Evolutionary conservation across 352 stramenopile genomes (phyloP), one percentile per base, ranked within the genome.

Genomic region (Pythium sp.): DNA sequence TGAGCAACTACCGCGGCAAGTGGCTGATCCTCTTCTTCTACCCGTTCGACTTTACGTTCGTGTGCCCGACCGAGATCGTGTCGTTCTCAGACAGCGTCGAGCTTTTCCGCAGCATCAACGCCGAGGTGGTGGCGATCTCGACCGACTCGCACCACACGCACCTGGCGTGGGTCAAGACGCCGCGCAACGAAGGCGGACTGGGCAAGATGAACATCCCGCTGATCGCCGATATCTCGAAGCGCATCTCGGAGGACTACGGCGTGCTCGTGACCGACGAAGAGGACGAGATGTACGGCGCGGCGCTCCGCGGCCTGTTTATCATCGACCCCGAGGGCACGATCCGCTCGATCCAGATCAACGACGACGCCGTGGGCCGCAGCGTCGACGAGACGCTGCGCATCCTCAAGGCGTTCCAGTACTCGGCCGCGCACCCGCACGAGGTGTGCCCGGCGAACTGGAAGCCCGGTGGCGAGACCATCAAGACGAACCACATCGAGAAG

Each of bases 11-110:
- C 77, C 74, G 72, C 63, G 74, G 75, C 72, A 86, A 94, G 74
- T 94, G 84, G 83, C 79, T 94, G 57, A 84, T 95, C 64, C 77
- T 95, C 2, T 93, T 95, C 72, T 95, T 95, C 77, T 95, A 94
- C 79, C 86, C 83, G 11, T 92, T 93, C 74, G 86, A 94, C 74
- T 94, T 94, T 58, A 95, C 87, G 30, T 95, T 95, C 60, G 86
- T 95, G 70, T 94, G 87, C 62, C 86, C 86, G 7, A 94, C 88
- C 15, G 83, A 94, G 72, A 95, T 94, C 59, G 75, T 92, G 64
- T 89, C 78, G 73, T 94, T 93, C 68, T 92, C 80, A 61, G 88
- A 93, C 75, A 87, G 71, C 43, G 75, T 88, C 26, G 74, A 83
- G 18, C 63, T 76, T 41, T 94, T 93, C 81, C 82, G 81, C 53